Evolutionary conservation across 2,329 filamentous ascomycete species (phyloP).

Genomic region (Alternaria brassicicola): DNA sequence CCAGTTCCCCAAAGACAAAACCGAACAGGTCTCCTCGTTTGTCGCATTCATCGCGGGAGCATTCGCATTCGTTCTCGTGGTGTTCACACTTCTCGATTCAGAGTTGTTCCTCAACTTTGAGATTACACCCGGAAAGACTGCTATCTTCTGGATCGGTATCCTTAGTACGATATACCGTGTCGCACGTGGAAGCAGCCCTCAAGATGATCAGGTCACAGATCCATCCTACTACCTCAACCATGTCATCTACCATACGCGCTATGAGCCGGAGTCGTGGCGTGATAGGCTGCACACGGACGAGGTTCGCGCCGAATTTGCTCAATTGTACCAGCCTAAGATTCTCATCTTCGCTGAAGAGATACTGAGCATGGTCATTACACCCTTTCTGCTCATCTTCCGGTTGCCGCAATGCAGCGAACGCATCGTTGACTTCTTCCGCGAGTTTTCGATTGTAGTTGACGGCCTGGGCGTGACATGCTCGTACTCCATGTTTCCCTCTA

Average conservation of each 20-base stretch:
- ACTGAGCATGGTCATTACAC: constrained; percentile 88
- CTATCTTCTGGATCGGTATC: constrained; percentile 86
- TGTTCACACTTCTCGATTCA: constrained; percentile 85
- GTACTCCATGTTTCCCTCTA: constrained; percentile 96
- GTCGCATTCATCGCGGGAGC: constrained; percentile 88
- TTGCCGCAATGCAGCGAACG: constrained; percentile 88
- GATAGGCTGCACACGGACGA: constrained; percentile 91
- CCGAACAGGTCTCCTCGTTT: constrained; percentile 81
- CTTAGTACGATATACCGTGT: constrained; percentile 84
- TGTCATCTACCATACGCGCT: constrained; percentile 92
- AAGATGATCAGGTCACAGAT: constrained; percentile 86
- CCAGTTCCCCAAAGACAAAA: constrained; percentile 96
- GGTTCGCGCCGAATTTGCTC: constrained; percentile 86
- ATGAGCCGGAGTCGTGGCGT: constrained; percentile 87
- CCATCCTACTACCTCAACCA: constrained; percentile 87
- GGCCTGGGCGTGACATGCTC: constrained; percentile 96
- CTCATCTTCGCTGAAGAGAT: constrained; percentile 93
- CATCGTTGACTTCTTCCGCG: constrained; percentile 95
- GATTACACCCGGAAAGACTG: constrained; percentile 84
- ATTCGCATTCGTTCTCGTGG: constrained; percentile 80
- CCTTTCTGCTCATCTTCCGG: constrained; percentile 84
- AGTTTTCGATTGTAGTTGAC: constrained; percentile 96
- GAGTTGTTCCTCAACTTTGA: constrained; percentile 93
- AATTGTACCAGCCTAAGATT: constrained; percentile 89
- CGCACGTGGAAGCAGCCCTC: constrained; percentile 81